Evolutionary conservation across 2,329 filamentous ascomycete genomes (phyloP), one percentile per base, ranked within the genome.

Genomic region (Epichloe sylvatica): DNA sequence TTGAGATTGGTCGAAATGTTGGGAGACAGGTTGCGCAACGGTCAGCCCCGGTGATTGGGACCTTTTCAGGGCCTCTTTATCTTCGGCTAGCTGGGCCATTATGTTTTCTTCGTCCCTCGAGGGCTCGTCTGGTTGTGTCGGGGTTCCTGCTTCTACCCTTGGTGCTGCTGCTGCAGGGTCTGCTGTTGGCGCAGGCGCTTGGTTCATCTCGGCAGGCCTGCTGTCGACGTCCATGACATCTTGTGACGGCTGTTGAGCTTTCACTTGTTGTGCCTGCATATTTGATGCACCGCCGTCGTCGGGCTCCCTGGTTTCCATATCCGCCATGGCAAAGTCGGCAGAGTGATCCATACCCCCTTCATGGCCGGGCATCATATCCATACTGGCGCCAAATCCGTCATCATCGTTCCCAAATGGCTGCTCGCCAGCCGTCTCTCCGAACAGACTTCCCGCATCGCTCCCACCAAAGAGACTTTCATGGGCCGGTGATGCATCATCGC

Each of bases 401-500:
- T 94, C 88, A 41, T 94, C 88, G 12, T 84, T 82, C 0, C 78
- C 85, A 62, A 88, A 94, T 4, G 78, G 81, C 23, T 76, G 62
- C 65, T 66, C 62, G 66, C 82, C 63, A 13, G 70, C 67, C 9
- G 70, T 83, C 56, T 94, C 89, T 2, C 91, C 92, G 62, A 97
- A 98, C 1, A 98, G 72, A 2, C 89, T 94, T 44, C 89, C 88
- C 0, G 77, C 80, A 19, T 81, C 80, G 56, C 87, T 88, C 1
- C 85, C 84, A 11, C 80, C 85, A 60, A 96, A 96, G 0, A 96
- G 71, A 45, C 87, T 94, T 56, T 80, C 77, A 53, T 91, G 85
- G 11, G 81, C 79, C 1, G 83, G 87, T 37, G 81, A 80, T 72
- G 57, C 81, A 71, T 62, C 81, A 71, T 62, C 74, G 63, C 74